Evolutionary conservation across 2,329 filamentous ascomycete species (phyloP), one percentile per base, ranked within the genome.

Genomic region (Arthroderma sp.): DNA sequence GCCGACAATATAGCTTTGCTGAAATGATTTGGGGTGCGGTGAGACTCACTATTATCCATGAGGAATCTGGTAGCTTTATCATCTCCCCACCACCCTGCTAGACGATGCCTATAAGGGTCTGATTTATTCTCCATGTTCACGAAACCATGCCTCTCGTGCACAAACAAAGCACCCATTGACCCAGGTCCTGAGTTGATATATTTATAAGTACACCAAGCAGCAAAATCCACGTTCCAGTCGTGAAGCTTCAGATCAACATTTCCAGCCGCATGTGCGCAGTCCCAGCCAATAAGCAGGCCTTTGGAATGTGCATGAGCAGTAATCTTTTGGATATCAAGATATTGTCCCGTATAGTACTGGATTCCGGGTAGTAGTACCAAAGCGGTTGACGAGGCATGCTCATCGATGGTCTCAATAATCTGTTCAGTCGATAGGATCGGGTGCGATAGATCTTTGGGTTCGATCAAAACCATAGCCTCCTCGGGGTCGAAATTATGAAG

Each of bases 181-280:
- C 87, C 87, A 0, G 87, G 85, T 0, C 87, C 87, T 28, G 80
- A 79, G 59, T 94, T 94, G 60, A 94, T 75, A 66, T 94, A 94
- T 67, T 94, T 94, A 72, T 94, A 94, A 11, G 81, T 88, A 64
- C 87, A 94, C 87, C 87, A 94, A 44, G 77, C 84, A 10, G 88
- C 87, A 56, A 94, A 94, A 61, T 94, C 87, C 31, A 93, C 85
- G 52, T 83, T 74, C 87, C 87, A 94, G 54, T 89, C 84, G 62
- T 94, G 86, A 15, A 94, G 71, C 47, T 71, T 65, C 11, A 94
- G 64, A 36, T 83, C 78, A 1, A 93, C 83, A 57, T 94, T 94
- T 30, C 87, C 87, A 22, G 77, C 83, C 0, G 85, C 85, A 61
- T 94, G 86, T 0, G 87, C 87, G 28, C 91, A 78, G 59, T 94